Evolutionary conservation across 116 monocot species (phyloP).

Genomic region (Dioscorea cayenensis): DNA sequence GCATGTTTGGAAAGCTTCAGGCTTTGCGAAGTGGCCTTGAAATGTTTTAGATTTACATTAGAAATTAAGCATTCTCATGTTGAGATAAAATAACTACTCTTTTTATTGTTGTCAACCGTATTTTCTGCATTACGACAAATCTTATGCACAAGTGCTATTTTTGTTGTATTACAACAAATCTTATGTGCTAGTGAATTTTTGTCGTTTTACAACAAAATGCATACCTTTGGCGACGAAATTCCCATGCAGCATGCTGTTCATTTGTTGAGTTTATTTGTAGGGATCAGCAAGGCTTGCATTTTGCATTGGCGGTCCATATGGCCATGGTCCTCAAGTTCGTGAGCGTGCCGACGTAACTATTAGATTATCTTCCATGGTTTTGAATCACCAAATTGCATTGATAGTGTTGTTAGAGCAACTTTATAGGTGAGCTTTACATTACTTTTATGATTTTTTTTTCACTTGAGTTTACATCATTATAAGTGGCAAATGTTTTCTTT

Average conservation of each 20-base stretch:
- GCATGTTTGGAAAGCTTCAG: not conserved
- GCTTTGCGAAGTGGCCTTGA: not conserved
- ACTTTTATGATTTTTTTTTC: not conserved
- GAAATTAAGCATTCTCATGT: not conserved
- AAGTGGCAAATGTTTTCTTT: not conserved
- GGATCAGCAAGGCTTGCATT: conserved; percentile 59
- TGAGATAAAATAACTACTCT: not conserved
- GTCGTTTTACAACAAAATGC: not conserved
- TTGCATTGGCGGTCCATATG: conserved; percentile 93
- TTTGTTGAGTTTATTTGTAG: conserved; percentile 20
- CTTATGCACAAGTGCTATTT: too few relatives aligned
- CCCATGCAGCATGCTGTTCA: not conserved
- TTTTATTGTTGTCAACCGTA: not conserved
- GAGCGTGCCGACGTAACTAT: conserved; percentile 61
- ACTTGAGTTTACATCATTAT: not conserved
- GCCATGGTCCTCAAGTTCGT: conserved; percentile 57
- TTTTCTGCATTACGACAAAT: too few relatives aligned
- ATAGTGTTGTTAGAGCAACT: conserved; percentile 81
- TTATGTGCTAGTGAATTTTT: too few relatives aligned
- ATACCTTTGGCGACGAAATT: not conserved
- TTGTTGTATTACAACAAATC: too few relatives aligned
- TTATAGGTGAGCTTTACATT: conserved; percentile 43
- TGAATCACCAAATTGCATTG: conserved; percentile 83
- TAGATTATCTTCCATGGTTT: conserved; percentile 71
- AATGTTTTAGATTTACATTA: not conserved